Evolutionary conservation across 2,329 filamentous ascomycete genomes (phyloP).

Genomic region (Dothideomycetes sp.): DNA sequence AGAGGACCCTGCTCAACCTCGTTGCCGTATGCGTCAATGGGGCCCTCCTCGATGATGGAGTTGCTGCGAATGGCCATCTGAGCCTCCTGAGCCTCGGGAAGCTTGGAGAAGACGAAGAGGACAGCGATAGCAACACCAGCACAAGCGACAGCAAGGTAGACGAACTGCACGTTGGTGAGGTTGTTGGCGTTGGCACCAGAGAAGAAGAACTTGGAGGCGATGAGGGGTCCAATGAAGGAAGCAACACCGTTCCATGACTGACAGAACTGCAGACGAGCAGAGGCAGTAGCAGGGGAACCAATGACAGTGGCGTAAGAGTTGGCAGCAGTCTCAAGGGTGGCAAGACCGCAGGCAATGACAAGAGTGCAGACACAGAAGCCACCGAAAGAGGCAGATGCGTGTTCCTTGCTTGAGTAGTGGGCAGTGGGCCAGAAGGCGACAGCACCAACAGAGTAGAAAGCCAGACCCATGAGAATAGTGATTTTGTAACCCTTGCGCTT

Average conservation of each 20-base stretch:
- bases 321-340: constrained; percentile 27
- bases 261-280: constrained; percentile 27
- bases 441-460: constrained; percentile 26
- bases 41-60: constrained; percentile 19
- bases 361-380: constrained; percentile 27
- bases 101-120: constrained; percentile 26
- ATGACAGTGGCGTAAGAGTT: constrained; percentile 30
- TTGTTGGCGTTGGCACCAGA: constrained; percentile 19
- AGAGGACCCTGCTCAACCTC: constrained; percentile 21
- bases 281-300: constrained; percentile 23
- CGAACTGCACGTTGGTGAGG: constrained; percentile 26
- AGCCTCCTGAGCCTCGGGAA: constrained; percentile 23
- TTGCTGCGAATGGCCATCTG: constrained; percentile 15
- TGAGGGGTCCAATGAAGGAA: constrained; percentile 28
- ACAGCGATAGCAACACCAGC: constrained; percentile 23
- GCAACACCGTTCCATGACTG: constrained; percentile 28
- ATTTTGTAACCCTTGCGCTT: constrained; percentile 33
- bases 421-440: constrained; percentile 28
- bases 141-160: constrained; percentile 28
- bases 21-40: constrained; percentile 19
- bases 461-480: constrained; percentile 32
- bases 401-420: constrained; percentile 20
- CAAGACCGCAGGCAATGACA: constrained; percentile 28
- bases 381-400: constrained; percentile 23
- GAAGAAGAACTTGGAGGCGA: constrained; percentile 28